Conservation (phyloP, 345 rosid genomes). For the Arabidopsis suecica region DNA sequence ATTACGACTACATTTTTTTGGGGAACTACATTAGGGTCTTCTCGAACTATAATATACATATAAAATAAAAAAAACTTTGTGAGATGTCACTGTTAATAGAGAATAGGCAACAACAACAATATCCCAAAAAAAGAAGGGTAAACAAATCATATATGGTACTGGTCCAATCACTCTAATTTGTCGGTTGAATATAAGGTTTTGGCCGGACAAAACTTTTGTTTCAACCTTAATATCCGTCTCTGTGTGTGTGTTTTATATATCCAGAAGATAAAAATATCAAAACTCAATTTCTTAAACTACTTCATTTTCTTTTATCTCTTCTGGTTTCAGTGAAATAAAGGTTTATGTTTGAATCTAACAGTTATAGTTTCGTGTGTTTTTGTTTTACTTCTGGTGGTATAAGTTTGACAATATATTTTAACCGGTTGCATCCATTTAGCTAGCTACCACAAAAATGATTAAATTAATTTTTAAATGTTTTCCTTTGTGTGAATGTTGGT, state of each 20-base stretch:
- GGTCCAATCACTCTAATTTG: neutral
- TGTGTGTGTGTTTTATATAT: neutral
- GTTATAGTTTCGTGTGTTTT: neutral
- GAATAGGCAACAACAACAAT: neutral
- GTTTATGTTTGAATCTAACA: neutral
- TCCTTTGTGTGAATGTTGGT: neutral
- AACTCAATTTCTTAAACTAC: neutral
- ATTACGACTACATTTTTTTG: neutral
- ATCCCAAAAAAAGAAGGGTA: neutral
- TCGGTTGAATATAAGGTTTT: conserved; percentile 2
- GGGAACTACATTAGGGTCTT: neutral
- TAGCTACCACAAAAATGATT: neutral
- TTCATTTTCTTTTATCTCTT: neutral
- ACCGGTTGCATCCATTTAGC: neutral
- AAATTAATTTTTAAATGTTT: neutral
- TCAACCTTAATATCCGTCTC: neutral
- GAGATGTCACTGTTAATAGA: neutral
- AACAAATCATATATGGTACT: conserved; percentile 7
- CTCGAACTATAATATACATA: neutral
- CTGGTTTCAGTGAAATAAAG: neutral
- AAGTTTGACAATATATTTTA: neutral
- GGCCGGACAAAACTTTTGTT: conserved; percentile 1
- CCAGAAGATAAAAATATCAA: neutral
- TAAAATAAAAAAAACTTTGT: neutral
- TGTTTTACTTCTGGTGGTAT: neutral